Evolutionary conservation across 139 green algal species (phyloP).

Genomic region (Chlorella sp.): DNA sequence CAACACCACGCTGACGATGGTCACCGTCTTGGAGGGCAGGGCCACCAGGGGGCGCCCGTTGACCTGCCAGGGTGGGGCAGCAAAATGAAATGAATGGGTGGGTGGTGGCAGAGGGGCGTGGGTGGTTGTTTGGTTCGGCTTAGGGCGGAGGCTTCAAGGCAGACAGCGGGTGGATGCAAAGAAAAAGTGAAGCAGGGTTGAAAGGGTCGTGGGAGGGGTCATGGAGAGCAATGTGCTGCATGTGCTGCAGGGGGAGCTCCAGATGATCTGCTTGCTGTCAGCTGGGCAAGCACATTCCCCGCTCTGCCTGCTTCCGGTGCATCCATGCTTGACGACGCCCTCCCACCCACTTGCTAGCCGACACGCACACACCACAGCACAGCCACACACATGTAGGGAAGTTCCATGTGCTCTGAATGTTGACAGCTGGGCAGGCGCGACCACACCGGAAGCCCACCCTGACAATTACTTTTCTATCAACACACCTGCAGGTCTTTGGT

Average conservation of each 20-base stretch:
- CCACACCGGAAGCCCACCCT: no score
- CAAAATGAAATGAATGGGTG: no score
- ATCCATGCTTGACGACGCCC: neutral
- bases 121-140: no score
- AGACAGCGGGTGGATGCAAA: no score
- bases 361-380: neutral
- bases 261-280: neutral
- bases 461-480: no score
- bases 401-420: no score
- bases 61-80: constrained; percentile 13
- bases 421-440: no score
- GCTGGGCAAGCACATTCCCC: neutral
- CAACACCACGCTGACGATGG: constrained; percentile 58
- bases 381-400: no score
- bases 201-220: neutral
- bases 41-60: constrained; percentile 57
- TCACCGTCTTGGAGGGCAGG: constrained; percentile 58
- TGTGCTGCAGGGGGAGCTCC: no score
- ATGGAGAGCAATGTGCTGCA: neutral
- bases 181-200: neutral
- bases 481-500: constrained; percentile 55
- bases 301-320: neutral
- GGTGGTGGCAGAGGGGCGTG: neutral
- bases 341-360: no score
- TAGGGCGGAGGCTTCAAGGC: no score